Evolutionary conservation across 2,329 filamentous ascomycete species (phyloP), one percentile per base, ranked within the genome.

Genomic region (Volutella citrinella): DNA sequence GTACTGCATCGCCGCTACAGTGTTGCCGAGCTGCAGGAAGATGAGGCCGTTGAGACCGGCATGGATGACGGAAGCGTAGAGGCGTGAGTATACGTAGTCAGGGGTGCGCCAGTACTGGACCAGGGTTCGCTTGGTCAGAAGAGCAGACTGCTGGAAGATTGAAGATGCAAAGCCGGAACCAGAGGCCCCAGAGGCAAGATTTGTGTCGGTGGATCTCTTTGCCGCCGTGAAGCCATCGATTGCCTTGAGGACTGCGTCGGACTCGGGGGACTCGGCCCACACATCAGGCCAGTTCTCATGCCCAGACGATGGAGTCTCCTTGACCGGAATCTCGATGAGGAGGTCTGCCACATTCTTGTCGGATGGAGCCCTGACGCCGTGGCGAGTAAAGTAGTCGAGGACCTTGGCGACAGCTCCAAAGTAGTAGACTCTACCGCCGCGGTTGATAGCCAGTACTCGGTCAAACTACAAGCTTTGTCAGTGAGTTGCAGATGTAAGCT

Each of bases 31-130:
- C 48, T 81, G 68, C 68, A 74, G 88, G 64, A 87, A 89, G 5
- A 84, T 87, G 62, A 87, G 88, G 15, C 82, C 83, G 61, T 87
- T 87, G 70, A 89, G 87, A 56, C 88, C 78, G 12, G 82, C 84
- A 27, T 85, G 70, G 41, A 87, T 73, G 38, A 87, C 76, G 5
- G 79, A 72, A 20, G 81, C 74, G 59, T 88, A 89, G 17, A 91
- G 64, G 55, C 87, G 88, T 39, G 82, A 80, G 58, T 88, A 89
- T 35, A 87, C 67, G 57, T 90, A 91, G 2, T 78, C 80, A 0
- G 84, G 81, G 42, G 87, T 80, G 11, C 86, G 74, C 84, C 84
- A 89, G 63, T 88, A 82, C 47, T 87, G 78, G 5, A 67, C 66
- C 59, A 88, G 88, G 30, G 83, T 73, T 15, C 86, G 75, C 56